phyloP scores from a whole-genome alignment of 148 eudicot species.

The Suaeda aralocaspica region DNA sequence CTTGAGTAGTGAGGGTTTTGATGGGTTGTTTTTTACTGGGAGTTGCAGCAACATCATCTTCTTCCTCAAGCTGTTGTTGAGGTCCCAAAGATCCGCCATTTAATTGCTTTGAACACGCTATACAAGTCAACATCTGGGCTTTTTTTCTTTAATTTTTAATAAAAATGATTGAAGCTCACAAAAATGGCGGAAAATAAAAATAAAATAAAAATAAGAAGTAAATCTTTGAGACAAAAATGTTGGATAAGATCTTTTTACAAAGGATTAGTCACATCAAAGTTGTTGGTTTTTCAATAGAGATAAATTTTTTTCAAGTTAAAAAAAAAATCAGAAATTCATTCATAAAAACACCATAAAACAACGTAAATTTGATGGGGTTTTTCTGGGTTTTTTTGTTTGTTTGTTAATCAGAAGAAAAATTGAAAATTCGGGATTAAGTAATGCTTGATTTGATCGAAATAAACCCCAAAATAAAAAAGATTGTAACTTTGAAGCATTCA shows the following conservation, averaged over 20 bases:
- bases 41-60: conserved; percentile 49
- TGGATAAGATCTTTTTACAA: background rate
- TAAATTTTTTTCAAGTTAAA: too few relatives aligned
- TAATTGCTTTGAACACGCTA: conserved; percentile 62
- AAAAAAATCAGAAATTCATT: background rate
- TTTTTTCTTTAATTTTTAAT: background rate
- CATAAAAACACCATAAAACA: conserved; percentile 6
- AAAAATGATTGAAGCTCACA: background rate
- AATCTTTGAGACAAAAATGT: background rate
- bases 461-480: too few relatives aligned
- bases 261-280: conserved; percentile 13
- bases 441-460: too few relatives aligned
- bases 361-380: background rate
- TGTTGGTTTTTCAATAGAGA: background rate
- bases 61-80: conserved; percentile 23
- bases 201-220: background rate
- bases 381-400: too few relatives aligned
- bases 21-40: conserved; percentile 70
- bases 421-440: too few relatives aligned
- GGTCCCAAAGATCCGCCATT: conserved; percentile 45
- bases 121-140: conserved; percentile 57
- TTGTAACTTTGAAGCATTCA: too few relatives aligned
- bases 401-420: too few relatives aligned
- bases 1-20: conserved; percentile 73
- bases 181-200: background rate